Base-by-base conservation (phyloP, 2,329 filamentous ascomycete species). In the Hymenoscyphus fructigenus region DNA sequence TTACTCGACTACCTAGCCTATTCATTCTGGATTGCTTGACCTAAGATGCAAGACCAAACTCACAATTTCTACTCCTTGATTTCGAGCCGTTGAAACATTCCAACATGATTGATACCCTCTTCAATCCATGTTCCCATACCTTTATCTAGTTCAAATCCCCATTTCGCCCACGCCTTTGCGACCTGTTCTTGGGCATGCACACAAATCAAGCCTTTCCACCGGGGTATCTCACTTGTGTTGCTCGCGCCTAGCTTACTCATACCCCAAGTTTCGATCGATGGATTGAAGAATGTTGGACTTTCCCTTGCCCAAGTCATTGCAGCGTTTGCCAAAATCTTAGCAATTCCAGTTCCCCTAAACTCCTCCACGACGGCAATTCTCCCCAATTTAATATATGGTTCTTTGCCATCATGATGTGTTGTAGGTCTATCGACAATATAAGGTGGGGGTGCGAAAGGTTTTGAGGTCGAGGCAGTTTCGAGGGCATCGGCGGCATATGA, bases 341-440 rank as follows among this genome's bases (percentile, higher is more conserved):
- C 88, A 34, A 96, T 79, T 9, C 87, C 85, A 66, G 83, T 81
- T 0, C 87, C 85, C 47, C 66, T 68, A 55, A 44, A 72, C 50
- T 84, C 81, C 7, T 82, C 79, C 20, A 91, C 69, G 0, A 95
- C 89, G 0, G 92, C 91, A 26, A 97, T 80, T 1, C 92, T 85
- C 10, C 92, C 92, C 1, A 97, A 78, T 79, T 94, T 96, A 68
- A 96, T 81, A 76, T 94, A 96, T 0, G 91, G 87, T 73, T 96
- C 92, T 53, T 80, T 74, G 5, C 84, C 85, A 72, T 90, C 83
- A 75, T 86, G 84, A 69, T 83, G 79, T 59, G 78, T 81, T 57
- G 83, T 86, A 60, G 76, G 67, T 57, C 61, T 67, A 65, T 71
- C 72, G 53, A 63, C 63, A 41, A 71, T 68, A 47, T 47, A 74